A percentile compares a stretch with the other conserved stretches of the same genome.
These are phyloP conservation scores for Gypsophila paniculata DNA, from an alignment of 179 eudicot genomes.

Conservation along the genomic window DNA sequence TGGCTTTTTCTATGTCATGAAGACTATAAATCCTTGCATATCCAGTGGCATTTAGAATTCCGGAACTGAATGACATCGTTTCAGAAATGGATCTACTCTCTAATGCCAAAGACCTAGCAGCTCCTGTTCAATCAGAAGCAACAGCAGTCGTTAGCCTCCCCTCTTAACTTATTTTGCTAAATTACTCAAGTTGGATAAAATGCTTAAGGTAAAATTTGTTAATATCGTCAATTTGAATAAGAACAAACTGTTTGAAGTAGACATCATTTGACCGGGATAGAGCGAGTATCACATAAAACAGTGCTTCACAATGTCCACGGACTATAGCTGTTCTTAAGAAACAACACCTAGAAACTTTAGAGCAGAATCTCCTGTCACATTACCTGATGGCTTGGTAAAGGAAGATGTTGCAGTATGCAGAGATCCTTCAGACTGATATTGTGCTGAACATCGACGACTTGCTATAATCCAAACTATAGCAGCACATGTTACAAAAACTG, in stretches of 20 bases:
- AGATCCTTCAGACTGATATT: slow-evolving; percentile 21
- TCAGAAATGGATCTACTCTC: slow-evolving; percentile 49
- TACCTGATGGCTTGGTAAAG: slow-evolving; percentile 60
- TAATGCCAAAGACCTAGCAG: slow-evolving; percentile 36
- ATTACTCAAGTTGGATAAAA: not conserved
- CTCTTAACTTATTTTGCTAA: not conserved
- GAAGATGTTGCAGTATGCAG: slow-evolving; percentile 37
- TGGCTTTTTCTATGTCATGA: slow-evolving; percentile 68
- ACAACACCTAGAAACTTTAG: slow-evolving; percentile 1
- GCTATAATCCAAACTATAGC: slow-evolving; percentile 48
- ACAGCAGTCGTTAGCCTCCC: not conserved
- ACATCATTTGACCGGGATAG: not conserved
- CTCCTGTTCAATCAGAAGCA: slow-evolving; percentile 40
- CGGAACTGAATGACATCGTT: slow-evolving; percentile 63
- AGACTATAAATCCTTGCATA: slow-evolving; percentile 62
- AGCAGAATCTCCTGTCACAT: not conserved
- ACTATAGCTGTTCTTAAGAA: too few relatives aligned
- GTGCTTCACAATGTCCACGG: too few relatives aligned
- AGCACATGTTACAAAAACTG: slow-evolving; percentile 53
- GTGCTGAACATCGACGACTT: slow-evolving; percentile 36
- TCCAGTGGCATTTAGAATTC: slow-evolving; percentile 55
- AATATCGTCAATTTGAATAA: not conserved
- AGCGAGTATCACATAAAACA: too few relatives aligned
- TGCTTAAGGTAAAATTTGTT: too few relatives aligned
- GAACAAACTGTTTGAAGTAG: not conserved